phyloP scores from a whole-genome alignment of 2,329 filamentous ascomycete species.

The Aspergillus sp. region DNA sequence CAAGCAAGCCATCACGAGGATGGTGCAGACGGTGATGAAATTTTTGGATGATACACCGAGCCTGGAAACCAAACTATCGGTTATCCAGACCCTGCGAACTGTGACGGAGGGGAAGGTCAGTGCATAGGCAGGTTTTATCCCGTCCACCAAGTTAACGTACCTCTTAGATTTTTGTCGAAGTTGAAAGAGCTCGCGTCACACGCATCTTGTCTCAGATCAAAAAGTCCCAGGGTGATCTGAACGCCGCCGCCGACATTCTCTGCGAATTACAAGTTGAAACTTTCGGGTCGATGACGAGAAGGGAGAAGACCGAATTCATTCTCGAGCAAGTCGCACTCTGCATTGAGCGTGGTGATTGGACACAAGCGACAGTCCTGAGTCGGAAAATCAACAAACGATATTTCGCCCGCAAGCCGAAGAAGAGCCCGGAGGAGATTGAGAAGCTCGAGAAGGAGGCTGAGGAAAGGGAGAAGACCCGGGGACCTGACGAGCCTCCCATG shows the following conservation, averaged over 20 bases:
- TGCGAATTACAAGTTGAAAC: conserved; percentile 99
- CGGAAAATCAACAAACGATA: conserved; percentile 97
- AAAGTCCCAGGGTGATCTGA: conserved; percentile 89
- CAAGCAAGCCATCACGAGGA: conserved; percentile 97
- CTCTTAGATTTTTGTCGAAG: conserved; percentile 88
- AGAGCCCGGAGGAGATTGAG: conserved; percentile 82
- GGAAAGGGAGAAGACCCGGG: conserved; percentile 72
- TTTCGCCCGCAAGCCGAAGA: conserved; percentile 85
- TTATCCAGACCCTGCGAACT: conserved; percentile 92
- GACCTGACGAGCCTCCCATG: conserved; percentile 72
- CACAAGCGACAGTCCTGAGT: conserved; percentile 86
- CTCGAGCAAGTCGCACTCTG: conserved; percentile 90
- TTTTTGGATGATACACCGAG: conserved; percentile 86
- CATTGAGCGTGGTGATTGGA: conserved; percentile 95
- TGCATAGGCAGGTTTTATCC: not conserved
- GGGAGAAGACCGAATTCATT: conserved; percentile 99
- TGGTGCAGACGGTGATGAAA: conserved; percentile 94
- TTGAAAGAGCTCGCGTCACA: conserved; percentile 93
- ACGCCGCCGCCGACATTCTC: conserved; percentile 84
- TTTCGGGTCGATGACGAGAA: conserved; percentile 94
- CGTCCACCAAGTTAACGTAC: conserved; percentile 9
- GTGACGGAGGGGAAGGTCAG: conserved; percentile 92
- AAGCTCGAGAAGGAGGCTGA: conserved; percentile 85
- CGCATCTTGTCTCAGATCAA: conserved; percentile 96
- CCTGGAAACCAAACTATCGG: conserved; percentile 81